Conservation (phyloP, 805 yeast genomes). For the Candida insectorum region DNA sequence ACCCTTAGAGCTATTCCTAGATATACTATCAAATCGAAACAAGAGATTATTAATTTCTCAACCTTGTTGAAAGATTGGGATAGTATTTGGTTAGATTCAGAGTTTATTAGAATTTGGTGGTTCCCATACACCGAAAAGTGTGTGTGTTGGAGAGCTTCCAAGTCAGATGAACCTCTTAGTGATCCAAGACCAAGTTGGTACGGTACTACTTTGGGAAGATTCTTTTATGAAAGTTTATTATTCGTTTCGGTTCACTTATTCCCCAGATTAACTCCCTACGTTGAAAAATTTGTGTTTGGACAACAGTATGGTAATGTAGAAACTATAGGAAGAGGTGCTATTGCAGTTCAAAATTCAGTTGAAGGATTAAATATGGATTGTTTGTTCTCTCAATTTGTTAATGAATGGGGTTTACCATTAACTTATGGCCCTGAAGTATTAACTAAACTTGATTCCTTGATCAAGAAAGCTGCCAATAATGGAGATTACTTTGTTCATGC, state of each 20-base stretch:
- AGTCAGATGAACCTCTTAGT: constrained; percentile 62
- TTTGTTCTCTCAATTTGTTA: constrained; percentile 86
- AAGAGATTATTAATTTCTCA: constrained; percentile 78
- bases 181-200: constrained; percentile 77
- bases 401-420: constrained; percentile 97
- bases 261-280: constrained; percentile 77
- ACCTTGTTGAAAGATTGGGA: constrained; percentile 73
- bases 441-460: constrained; percentile 56
- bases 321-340: constrained; percentile 56
- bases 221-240: constrained; percentile 72
- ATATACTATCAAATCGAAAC: constrained; percentile 74
- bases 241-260: constrained; percentile 73
- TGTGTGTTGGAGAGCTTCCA: constrained; percentile 86
- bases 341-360: constrained; percentile 75
- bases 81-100: constrained; percentile 81
- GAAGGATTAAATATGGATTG: constrained; percentile 95
- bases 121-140: constrained; percentile 87
- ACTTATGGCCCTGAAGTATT: constrained; percentile 72
- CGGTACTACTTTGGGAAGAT: constrained; percentile 75
- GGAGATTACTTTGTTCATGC: constrained; percentile 85
- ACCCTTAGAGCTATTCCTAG: constrained; percentile 82
- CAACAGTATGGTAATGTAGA: constrained; percentile 81
- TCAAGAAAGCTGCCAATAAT: constrained; percentile 53
- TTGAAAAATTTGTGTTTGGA: constrained; percentile 80
- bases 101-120: constrained; percentile 95